Conservation (phyloP, 106 monocot genomes). For the Acanthochlamys bracteata region DNA sequence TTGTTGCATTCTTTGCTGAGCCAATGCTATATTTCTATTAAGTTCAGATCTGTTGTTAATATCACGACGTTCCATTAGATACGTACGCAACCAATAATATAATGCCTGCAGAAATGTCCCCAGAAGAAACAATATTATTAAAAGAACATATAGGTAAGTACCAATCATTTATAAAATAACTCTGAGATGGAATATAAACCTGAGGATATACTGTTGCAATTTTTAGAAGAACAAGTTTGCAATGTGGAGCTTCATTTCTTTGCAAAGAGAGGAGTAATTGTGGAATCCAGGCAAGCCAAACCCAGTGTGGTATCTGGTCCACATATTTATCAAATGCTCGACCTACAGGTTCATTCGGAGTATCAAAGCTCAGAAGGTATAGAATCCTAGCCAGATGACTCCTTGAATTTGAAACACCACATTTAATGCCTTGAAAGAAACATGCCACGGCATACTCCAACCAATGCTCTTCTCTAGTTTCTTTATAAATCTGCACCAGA, state of each 20-base stretch:
- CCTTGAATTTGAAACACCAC: conserved; percentile 89
- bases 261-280: conserved; percentile 92
- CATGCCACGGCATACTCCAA: conserved; percentile 94
- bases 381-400: conserved; percentile 93
- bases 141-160: no score
- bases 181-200: conserved; percentile 23
- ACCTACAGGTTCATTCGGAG: conserved; percentile 81
- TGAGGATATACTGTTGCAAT: conserved; percentile 87
- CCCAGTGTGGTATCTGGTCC: conserved; percentile 98
- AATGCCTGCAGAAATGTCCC: conserved; percentile 78
- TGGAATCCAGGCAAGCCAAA: conserved; percentile 99
- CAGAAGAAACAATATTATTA: no score
- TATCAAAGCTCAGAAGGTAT: conserved; percentile 95
- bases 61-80: conserved; percentile 97
- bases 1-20: conserved; percentile 80
- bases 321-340: conserved; percentile 85
- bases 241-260: conserved; percentile 85
- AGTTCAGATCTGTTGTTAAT: conserved; percentile 77
- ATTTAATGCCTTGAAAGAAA: conserved; percentile 96
- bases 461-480: conserved; percentile 83
- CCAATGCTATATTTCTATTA: conserved; percentile 60
- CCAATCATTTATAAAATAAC: no score
- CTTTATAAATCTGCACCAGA: conserved; percentile 95
- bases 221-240: conserved; percentile 83
- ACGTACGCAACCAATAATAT: conserved; percentile 98